These are phyloP conservation scores for Paxillus rubicundulus DNA, from an alignment of 768 basidiomycete genomes.

Conservation along the genomic window DNA sequence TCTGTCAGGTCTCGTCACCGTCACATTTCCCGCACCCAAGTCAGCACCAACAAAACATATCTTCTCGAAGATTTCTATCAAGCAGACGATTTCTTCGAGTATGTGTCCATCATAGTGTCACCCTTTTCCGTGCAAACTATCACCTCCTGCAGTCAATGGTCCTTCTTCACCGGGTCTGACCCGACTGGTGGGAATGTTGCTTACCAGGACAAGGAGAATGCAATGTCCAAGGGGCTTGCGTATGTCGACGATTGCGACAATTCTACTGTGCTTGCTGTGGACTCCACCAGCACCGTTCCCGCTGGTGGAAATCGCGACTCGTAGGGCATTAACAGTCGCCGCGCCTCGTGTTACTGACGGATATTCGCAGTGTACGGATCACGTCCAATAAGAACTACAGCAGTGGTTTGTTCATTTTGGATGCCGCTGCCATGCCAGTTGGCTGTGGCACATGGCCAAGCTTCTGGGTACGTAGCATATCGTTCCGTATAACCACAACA, in stretches of 20 bases:
- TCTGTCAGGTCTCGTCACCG: conserved; percentile 29
- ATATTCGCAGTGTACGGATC: conserved; percentile 57
- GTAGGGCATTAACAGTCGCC: conserved; percentile 26
- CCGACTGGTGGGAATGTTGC: conserved; percentile 72
- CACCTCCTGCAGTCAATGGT: conserved; percentile 51
- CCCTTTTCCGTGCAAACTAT: not conserved
- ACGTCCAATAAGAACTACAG: conserved; percentile 58
- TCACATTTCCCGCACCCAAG: conserved; percentile 18
- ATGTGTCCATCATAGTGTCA: conserved; percentile 14
- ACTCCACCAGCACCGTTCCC: conserved; percentile 48
- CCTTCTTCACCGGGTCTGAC: conserved; percentile 61
- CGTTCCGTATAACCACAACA: not conserved
- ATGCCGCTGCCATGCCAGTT: conserved; percentile 66
- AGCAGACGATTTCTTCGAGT: conserved; percentile 64
- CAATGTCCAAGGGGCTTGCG: conserved; percentile 52
- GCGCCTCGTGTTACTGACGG: not conserved
- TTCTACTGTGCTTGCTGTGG: conserved; percentile 61
- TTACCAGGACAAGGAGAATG: conserved; percentile 49
- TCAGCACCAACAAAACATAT: conserved; percentile 30
- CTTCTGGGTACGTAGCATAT: conserved; percentile 41
- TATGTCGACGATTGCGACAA: conserved; percentile 55
- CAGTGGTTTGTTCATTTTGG: conserved; percentile 73
- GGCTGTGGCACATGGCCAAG: conserved; percentile 67
- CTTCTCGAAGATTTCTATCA: conserved; percentile 39
- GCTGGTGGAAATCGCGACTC: conserved; percentile 54